A percentile compares a stretch with the other conserved stretches of the same genome.
These are phyloP conservation scores for Solioccasus polychromus DNA, from an alignment of 768 basidiomycete genomes.

Conservation along the genomic window DNA sequence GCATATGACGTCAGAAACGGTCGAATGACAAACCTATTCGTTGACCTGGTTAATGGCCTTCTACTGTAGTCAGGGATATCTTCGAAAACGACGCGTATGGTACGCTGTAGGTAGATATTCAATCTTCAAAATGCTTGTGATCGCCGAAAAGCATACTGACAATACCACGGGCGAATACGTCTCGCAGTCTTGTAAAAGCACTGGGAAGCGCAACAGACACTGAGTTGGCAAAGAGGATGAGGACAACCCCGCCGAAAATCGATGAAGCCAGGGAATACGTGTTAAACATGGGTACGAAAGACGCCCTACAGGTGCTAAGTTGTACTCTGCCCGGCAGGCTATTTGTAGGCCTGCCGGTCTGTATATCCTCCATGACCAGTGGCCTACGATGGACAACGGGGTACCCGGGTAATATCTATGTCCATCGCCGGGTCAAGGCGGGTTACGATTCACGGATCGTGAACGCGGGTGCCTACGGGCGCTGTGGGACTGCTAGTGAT, in stretches of 20 bases:
- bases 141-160: conserved; percentile 5
- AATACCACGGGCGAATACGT: neutral
- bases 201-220: conserved; percentile 8
- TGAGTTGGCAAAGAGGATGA: conserved; percentile 12
- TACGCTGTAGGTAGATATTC: neutral
- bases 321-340: too few species aligned
- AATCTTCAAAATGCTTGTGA: neutral
- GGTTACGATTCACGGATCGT: too few species aligned
- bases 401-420: too few species aligned
- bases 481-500: too few species aligned
- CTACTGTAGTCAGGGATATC: conserved; percentile 1
- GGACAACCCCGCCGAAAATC: conserved; percentile 14
- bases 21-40: too few species aligned
- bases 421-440: too few species aligned
- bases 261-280: conserved; percentile 10
- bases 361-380: too few species aligned
- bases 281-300: too few species aligned
- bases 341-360: too few species aligned
- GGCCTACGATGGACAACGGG: too few species aligned
- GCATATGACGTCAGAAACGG: neutral
- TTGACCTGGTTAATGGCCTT: conserved; percentile 16
- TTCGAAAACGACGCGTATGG: neutral
- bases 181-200: conserved; percentile 4
- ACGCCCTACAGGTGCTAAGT: too few species aligned
- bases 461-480: too few species aligned